A percentile compares a stretch with the other conserved stretches of the same genome.
Evolutionary conservation across 208 protist species (phyloP).

Genomic region (Leishmania lainsoni): DNA sequence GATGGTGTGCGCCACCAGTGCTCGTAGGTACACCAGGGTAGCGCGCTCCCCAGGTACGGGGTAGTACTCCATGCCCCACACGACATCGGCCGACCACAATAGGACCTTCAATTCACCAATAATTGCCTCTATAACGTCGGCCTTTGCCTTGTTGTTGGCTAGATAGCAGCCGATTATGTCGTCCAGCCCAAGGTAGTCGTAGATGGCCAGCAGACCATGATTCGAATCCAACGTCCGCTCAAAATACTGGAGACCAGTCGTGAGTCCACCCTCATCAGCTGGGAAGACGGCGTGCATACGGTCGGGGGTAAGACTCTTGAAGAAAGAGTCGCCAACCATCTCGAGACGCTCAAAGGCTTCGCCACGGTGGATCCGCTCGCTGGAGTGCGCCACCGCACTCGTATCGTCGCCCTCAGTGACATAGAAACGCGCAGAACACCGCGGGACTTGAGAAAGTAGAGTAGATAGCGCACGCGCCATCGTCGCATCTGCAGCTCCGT

Average conservation of each 20-base stretch:
- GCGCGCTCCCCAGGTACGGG: conserved; percentile 24
- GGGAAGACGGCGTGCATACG: conserved; percentile 70
- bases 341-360: conserved; percentile 77
- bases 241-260: conserved; percentile 32
- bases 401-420: background rate
- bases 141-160: conserved; percentile 80
- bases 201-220: conserved; percentile 71
- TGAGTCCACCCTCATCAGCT: conserved; percentile 45
- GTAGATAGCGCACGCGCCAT: conserved; percentile 43
- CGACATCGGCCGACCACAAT: conserved; percentile 64
- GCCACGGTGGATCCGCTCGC: conserved; percentile 13
- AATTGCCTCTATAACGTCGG: conserved; percentile 85
- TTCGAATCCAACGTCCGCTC: conserved; percentile 81
- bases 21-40: conserved; percentile 44
- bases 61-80: conserved; percentile 31
- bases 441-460: conserved; percentile 32
- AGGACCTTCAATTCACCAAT: conserved; percentile 82
- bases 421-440: conserved; percentile 27
- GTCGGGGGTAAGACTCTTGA: conserved; percentile 70
- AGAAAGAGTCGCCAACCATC: conserved; percentile 82
- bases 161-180: conserved; percentile 51
- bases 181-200: conserved; percentile 79
- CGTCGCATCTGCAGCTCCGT: conserved; percentile 13
- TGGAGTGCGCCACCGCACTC: background rate
- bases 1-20: conserved; percentile 66